Conservation (phyloP, 192 early-diverging fungal species). For the Backusella circina region DNA sequence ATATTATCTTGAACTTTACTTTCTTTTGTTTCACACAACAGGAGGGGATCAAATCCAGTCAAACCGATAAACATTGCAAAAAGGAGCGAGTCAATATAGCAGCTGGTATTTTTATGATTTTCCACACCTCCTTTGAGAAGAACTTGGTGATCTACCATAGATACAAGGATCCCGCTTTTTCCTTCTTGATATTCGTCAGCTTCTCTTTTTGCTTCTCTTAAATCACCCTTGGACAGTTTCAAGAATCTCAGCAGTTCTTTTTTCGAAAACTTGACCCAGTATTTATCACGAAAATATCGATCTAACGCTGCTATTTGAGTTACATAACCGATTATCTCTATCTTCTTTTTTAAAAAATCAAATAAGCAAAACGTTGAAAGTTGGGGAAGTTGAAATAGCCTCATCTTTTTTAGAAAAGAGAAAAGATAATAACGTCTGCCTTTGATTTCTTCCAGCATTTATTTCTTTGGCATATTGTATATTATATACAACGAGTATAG, state of each 20-base stretch:
- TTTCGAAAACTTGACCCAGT: not conserved
- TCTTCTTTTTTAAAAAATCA: not conserved
- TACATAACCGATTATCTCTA: not conserved
- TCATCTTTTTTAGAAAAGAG: not conserved
- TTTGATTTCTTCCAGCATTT: not conserved
- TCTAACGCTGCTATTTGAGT: not conserved
- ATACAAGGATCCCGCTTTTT: not conserved
- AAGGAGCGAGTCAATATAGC: constrained; percentile 64
- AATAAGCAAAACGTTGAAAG: not conserved
- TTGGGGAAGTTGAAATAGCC: not conserved
- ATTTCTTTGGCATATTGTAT: not conserved
- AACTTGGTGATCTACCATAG: not conserved
- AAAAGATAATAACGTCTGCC: not conserved
- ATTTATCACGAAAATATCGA: not conserved
- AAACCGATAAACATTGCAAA: constrained; percentile 64
- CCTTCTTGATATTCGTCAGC: not conserved
- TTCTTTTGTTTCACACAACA: constrained; percentile 26
- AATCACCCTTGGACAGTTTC: not conserved
- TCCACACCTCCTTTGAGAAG: constrained; percentile 20
- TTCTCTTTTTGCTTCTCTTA: not conserved
- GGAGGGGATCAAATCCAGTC: constrained; percentile 47
- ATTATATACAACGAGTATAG: not conserved
- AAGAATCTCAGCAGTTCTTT: not conserved
- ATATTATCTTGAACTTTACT: constrained; percentile 48
- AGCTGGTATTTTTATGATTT: constrained; percentile 58